Conservation (phyloP, 352 stramenopile genomes). For the Pythium dissotocum region DNA sequence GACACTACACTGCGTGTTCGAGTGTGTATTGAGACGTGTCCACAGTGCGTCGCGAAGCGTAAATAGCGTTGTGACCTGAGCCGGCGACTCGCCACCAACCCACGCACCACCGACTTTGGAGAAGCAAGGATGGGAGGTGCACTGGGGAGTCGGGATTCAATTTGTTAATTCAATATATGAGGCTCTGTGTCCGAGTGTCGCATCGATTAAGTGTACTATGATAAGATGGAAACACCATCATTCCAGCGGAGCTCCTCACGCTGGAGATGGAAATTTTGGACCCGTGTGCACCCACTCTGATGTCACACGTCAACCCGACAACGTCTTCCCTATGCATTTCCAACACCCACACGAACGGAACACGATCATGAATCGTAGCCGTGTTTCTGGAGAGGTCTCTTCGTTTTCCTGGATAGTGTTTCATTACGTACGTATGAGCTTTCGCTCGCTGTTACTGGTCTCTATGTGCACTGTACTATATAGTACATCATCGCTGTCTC, state of each 20-base stretch:
- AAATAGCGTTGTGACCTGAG: background rate
- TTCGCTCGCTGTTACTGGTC: too few relatives aligned
- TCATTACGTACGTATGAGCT: too few relatives aligned
- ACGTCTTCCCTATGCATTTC: background rate
- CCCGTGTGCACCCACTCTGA: background rate
- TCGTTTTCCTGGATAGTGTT: too few relatives aligned
- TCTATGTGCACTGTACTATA: too few relatives aligned
- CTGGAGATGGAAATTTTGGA: background rate
- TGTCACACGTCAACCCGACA: background rate
- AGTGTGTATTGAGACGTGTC: too few relatives aligned
- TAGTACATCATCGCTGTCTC: conserved; percentile 6
- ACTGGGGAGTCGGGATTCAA: background rate
- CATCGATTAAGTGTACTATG: background rate
- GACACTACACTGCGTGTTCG: too few relatives aligned
- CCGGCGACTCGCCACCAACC: background rate
- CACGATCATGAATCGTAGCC: too few relatives aligned
- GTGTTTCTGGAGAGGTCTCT: too few relatives aligned
- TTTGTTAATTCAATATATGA: background rate
- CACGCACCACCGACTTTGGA: background rate
- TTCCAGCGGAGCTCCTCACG: background rate
- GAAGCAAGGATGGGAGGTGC: background rate
- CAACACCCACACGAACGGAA: too few relatives aligned
- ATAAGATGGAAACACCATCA: background rate
- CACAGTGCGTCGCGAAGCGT: too few relatives aligned
- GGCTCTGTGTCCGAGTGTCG: background rate